A percentile compares a stretch with the other conserved stretches of the same genome.
Conservation (phyloP, 2,329 filamentous ascomycete species). For the Sclerotinia subarctica region DNA sequence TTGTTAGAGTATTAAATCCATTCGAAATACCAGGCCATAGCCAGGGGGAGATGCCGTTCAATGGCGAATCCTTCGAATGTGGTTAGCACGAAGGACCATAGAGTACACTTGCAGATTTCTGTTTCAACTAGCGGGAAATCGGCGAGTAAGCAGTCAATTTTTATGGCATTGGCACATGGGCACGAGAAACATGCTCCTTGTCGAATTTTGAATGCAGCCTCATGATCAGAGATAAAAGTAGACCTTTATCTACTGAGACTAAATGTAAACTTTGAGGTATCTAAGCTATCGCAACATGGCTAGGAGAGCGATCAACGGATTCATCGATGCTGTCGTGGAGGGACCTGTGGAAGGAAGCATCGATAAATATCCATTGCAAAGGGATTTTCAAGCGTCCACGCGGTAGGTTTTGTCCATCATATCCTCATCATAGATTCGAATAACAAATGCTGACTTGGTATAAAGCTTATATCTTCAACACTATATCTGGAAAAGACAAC, state of each 20-base stretch:
- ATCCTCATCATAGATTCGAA: not conserved
- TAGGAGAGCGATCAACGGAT: not conserved
- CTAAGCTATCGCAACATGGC: not conserved
- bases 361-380: not conserved
- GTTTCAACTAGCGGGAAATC: not conserved
- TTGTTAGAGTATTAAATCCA: not conserved
- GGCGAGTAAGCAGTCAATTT: not conserved
- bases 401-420: not conserved
- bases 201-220: not conserved
- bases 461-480: constrained; percentile 1
- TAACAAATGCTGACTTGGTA: not conserved
- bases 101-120: not conserved
- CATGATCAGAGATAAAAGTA: not conserved
- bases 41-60: not conserved
- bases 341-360: not conserved
- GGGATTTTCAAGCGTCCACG: constrained; percentile 9
- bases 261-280: not conserved
- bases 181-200: not conserved
- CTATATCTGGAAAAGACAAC: not conserved
- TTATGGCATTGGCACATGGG: not conserved
- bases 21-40: not conserved
- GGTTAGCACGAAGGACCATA: not conserved
- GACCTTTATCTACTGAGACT: not conserved
- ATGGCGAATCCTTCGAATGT: not conserved
- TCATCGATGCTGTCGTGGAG: not conserved